Percentiles rank a stretch among this genome's conserved stretches.
Conservation (phyloP, 2,329 filamentous ascomycete genomes). For the Metarhizium sp. region DNA sequence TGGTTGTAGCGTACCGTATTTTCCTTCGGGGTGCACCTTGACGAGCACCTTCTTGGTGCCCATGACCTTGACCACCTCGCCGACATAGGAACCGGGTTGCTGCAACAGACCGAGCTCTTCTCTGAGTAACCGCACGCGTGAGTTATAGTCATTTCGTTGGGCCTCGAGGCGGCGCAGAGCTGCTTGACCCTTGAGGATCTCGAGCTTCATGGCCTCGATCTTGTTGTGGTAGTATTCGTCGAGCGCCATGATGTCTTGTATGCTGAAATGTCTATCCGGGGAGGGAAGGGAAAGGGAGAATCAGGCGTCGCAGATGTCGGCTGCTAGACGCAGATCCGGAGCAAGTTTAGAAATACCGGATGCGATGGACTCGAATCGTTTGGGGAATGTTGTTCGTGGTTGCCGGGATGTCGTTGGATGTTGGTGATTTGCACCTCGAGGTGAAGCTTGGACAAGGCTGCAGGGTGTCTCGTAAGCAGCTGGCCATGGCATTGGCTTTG, state of each 20-base stretch:
- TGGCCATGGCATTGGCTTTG: neutral
- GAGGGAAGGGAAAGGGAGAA: neutral
- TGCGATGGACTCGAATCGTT: neutral
- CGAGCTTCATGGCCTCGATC: constrained; percentile 99
- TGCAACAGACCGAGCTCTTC: constrained; percentile 94
- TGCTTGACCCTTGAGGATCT: constrained; percentile 98
- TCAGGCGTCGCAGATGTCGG: neutral
- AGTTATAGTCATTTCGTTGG: constrained; percentile 99
- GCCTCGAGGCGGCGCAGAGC: constrained; percentile 91
- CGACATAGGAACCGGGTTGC: constrained; percentile 95
- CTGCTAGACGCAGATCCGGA: neutral
- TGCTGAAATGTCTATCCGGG: neutral
- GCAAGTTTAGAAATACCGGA: neutral
- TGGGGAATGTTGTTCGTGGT: neutral
- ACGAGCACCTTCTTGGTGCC: constrained; percentile 98
- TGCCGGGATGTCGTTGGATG: neutral
- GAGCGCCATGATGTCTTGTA: constrained; percentile 73
- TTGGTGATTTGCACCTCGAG: constrained; percentile 1
- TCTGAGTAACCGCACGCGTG: constrained; percentile 82
- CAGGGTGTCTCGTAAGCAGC: constrained; percentile 16
- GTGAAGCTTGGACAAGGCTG: constrained; percentile 14
- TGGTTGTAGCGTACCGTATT: constrained; percentile 65
- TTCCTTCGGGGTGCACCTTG: constrained; percentile 97
- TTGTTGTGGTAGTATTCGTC: constrained; percentile 99
- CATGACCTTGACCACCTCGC: constrained; percentile 99